These are phyloP conservation scores for Iris macrosiphon DNA, from an alignment of 106 monocot genomes.

Conservation along the genomic window DNA sequence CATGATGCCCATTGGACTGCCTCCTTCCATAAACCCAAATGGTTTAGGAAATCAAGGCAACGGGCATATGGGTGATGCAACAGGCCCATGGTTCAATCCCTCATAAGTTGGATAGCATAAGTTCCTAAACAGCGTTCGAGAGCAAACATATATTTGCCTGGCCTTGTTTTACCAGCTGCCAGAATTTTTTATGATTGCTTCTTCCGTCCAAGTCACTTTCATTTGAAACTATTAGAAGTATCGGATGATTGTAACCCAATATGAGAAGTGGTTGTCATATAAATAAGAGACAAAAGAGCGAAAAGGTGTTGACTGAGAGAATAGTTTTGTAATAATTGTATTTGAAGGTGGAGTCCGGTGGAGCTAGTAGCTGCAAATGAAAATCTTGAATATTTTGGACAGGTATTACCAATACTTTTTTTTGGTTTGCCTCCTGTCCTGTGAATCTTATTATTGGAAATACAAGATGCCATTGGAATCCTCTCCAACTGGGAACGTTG, in stretches of 20 bases:
- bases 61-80: slow-evolving; percentile 39
- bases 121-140: slow-evolving; percentile 3
- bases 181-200: slow-evolving; percentile 25
- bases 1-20: slow-evolving; percentile 31
- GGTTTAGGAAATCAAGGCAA: slow-evolving; percentile 44
- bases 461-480: too few relatives aligned
- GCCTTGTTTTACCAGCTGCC: slow-evolving; percentile 20
- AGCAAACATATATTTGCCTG: slow-evolving; percentile 18
- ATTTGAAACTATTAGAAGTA: slow-evolving; percentile 32
- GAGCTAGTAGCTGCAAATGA: slow-evolving; percentile 39
- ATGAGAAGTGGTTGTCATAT: slow-evolving; percentile 28
- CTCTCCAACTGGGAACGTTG: too few relatives aligned
- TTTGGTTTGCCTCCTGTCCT: background rate
- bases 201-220: slow-evolving; percentile 7
- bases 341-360: slow-evolving; percentile 16
- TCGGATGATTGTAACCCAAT: slow-evolving; percentile 21
- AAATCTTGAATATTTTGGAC: slow-evolving; percentile 7
- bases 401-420: background rate
- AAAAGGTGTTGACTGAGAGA: slow-evolving; percentile 3
- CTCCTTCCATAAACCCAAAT: slow-evolving; percentile 35
- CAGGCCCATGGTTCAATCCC: slow-evolving; percentile 52
- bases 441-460: too few relatives aligned
- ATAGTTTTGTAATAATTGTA: slow-evolving; percentile 29
- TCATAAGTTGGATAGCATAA: slow-evolving; percentile 18
- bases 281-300: slow-evolving; percentile 20